A percentile compares a stretch with the other conserved stretches of the same genome.
phyloP scores from a whole-genome alignment of 345 rosid genomes.

The Viola odorata region DNA sequence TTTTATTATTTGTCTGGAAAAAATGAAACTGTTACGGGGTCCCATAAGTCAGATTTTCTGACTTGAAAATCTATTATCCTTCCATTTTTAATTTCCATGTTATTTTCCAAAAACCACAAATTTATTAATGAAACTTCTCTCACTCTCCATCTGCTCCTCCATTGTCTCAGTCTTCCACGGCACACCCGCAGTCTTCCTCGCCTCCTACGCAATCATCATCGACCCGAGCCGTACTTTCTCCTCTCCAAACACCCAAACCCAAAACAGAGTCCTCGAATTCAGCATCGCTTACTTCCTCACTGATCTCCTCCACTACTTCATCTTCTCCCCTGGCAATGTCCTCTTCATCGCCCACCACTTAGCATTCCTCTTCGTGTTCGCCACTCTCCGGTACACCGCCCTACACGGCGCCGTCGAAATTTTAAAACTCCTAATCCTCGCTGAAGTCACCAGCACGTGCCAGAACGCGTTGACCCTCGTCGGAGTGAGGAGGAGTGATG shows the following conservation, averaged over 20 bases:
- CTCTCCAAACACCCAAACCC: constrained; percentile 47
- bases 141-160: constrained; percentile 38
- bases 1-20: too few relatives aligned
- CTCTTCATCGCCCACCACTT: constrained; percentile 90
- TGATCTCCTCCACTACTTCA: constrained; percentile 75
- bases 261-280: constrained; percentile 60
- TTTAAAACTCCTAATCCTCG: constrained; percentile 55
- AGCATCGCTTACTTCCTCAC: constrained; percentile 72
- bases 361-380: constrained; percentile 80
- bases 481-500: constrained; percentile 43
- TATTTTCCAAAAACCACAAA: too few relatives aligned
- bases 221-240: constrained; percentile 40
- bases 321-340: constrained; percentile 64
- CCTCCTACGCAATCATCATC: constrained; percentile 45
- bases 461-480: constrained; percentile 89
- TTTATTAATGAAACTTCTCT: too few relatives aligned
- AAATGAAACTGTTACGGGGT: too few relatives aligned
- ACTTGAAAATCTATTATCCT: too few relatives aligned
- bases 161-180: constrained; percentile 77
- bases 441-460: constrained; percentile 84
- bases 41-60: too few relatives aligned
- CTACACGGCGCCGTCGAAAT: constrained; percentile 70
- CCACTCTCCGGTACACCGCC: constrained; percentile 67
- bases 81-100: too few relatives aligned
- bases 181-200: constrained; percentile 70